Base-by-base conservation (phyloP, 345 rosid genomes). In the Euphorbia pulcherrima region DNA sequence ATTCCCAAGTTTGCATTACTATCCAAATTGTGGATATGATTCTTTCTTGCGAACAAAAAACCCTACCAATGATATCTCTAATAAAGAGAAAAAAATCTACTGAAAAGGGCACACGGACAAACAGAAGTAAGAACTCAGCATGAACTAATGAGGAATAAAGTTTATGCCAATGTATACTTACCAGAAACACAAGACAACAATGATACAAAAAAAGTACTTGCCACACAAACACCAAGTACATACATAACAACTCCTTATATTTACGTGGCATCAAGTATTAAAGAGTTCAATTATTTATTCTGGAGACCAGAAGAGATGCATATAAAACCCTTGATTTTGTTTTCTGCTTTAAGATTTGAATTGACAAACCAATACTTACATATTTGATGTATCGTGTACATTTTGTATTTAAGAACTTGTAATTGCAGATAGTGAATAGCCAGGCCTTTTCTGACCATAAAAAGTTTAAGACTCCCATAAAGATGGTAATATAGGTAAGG, bases 341-440 rank as follows among this genome's bases (percentile, higher is more conserved):
- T 40, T 14, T 21, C 50, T 10, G n/a, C 11, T 37, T 20, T 61
- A 14, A 40, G 13, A 61, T 21, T 37, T 13, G 11, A 23, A 39
- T 60, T 33, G 64, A 27, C 37, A 60, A 60, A 17, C 8, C 39
- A 3, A 60, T 35, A 35, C 64, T 27, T 35, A 35, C 14, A 28
- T 27, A 28, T 27, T 4, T 57, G 6, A 27, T 4, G 17, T 28
- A 20, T 56, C 28, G 21, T 61, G 48, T 28, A 37, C 39, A 61
- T 37, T 61, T 39, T 35, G 18, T 35, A 61, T 39, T 23, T 61
- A 39, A n/a, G 29, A 62, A 62, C 51, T 23, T 53, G 62, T 8
- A 30, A 35, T 6, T 59, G 28, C 41, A 53, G 57, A 27, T 8
- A 44, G 4, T 18, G 3, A 59, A 33, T 24, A 59, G n/a, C 24